These are phyloP conservation scores for Yarrowia yakushimensis DNA, from an alignment of 805 yeast species.

Conservation along the genomic window DNA sequence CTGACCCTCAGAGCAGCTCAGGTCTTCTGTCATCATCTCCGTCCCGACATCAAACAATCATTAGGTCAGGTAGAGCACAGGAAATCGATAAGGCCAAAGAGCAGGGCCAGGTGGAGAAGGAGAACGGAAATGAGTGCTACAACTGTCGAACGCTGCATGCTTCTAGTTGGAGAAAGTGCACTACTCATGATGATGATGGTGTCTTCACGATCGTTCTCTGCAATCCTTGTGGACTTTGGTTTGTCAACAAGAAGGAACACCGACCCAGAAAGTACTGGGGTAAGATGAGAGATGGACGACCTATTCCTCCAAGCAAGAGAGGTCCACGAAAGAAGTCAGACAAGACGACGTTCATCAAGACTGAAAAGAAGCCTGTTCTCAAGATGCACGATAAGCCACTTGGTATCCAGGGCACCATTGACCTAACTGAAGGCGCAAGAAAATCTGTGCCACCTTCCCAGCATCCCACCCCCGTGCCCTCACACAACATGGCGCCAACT, in stretches of 20 bases:
- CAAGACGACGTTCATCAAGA: not conserved
- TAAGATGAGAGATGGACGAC: constrained; percentile 17
- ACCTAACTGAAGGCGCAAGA: not conserved
- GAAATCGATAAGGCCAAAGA: constrained; percentile 12
- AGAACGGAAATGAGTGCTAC: constrained; percentile 34
- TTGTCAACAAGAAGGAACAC: constrained; percentile 29
- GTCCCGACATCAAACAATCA: not conserved
- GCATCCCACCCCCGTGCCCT: not conserved
- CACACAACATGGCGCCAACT: not conserved
- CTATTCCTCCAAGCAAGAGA: constrained; percentile 1
- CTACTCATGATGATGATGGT: constrained; percentile 27
- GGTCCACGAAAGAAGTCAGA: constrained; percentile 17
- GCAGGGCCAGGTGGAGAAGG: constrained; percentile 30
- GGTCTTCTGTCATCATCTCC: constrained; percentile 12
- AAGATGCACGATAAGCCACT: not conserved
- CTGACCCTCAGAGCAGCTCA: not conserved
- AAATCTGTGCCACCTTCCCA: not conserved
- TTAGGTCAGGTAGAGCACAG: constrained; percentile 4
- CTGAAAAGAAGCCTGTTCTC: not conserved
- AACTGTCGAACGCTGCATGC: constrained; percentile 37
- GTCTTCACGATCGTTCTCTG: constrained; percentile 28
- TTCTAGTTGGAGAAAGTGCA: constrained; percentile 35
- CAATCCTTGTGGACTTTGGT: constrained; percentile 35
- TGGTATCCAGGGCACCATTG: not conserved
- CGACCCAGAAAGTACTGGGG: constrained; percentile 32